Percentiles rank a stretch among this genome's conserved stretches.
Evolutionary conservation across 2,329 filamentous ascomycete species (phyloP).

Genomic region (Colletotrichum truncatum): DNA sequence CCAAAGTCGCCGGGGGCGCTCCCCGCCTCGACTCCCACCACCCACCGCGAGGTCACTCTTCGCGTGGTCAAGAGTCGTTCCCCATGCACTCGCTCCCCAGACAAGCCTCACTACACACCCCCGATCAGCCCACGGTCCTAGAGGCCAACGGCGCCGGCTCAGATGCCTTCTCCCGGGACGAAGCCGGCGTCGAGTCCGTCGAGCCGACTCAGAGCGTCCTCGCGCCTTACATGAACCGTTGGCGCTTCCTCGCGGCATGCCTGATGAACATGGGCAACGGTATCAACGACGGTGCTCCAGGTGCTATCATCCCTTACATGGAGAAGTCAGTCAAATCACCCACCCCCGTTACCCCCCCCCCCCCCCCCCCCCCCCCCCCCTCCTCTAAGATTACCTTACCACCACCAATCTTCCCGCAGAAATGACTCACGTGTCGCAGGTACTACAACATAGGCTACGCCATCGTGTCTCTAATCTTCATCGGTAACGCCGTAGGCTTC

Average conservation of each 20-base stretch:
- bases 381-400: neutral
- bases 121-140: neutral
- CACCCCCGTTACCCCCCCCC: neutral
- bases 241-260: constrained; percentile 71
- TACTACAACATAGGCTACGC: constrained; percentile 81
- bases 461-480: constrained; percentile 83
- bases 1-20: neutral
- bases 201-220: constrained; percentile 65
- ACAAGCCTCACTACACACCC: neutral
- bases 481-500: constrained; percentile 81
- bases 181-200: constrained; percentile 42
- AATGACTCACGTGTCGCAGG: no score
- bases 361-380: neutral
- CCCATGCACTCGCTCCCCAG: neutral
- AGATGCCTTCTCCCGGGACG: neutral
- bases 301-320: constrained; percentile 84
- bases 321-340: constrained; percentile 57
- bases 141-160: neutral
- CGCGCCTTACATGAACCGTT: constrained; percentile 75
- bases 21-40: neutral
- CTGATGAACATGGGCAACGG: constrained; percentile 75
- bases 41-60: neutral
- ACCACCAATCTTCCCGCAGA: neutral
- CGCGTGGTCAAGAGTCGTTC: neutral
- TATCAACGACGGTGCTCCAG: constrained; percentile 78